Conservation (phyloP, 202 grass and related monocot genomes). For the Schoenoplectus triqueter region DNA sequence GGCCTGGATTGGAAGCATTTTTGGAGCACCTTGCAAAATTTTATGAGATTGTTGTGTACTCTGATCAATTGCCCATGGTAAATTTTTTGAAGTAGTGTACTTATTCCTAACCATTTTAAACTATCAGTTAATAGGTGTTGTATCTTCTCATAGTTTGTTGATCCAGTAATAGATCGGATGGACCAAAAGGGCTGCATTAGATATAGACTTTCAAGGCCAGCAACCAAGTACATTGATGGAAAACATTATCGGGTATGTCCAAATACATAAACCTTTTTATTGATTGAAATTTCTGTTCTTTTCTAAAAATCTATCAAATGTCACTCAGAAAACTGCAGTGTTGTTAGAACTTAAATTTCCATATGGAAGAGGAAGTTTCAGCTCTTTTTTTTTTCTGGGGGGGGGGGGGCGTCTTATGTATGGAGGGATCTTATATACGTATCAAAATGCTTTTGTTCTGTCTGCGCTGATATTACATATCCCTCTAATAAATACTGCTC, state of each 20-base stretch:
- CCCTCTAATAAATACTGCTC: not conserved
- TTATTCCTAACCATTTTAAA: not conserved
- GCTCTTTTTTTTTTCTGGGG: not conserved
- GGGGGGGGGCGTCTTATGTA: not conserved
- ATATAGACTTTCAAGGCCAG: conserved; percentile 84
- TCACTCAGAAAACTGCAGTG: not conserved
- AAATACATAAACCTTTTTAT: not conserved
- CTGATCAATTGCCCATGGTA: conserved; percentile 95
- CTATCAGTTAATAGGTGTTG: conserved; percentile 14
- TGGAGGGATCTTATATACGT: not conserved
- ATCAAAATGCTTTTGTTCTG: not conserved
- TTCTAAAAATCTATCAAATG: not conserved
- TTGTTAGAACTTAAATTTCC: not conserved
- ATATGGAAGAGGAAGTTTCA: not conserved
- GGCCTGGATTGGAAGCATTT: conserved; percentile 96
- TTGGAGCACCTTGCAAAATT: conserved; percentile 88
- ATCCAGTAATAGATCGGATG: conserved; percentile 92
- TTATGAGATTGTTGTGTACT: conserved; percentile 99
- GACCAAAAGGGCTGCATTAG: conserved; percentile 84
- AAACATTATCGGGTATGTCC: conserved; percentile 86
- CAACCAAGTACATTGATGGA: conserved; percentile 89
- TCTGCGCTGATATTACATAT: no score
- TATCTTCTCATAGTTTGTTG: conserved; percentile 74
- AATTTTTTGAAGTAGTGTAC: conserved; percentile 37
- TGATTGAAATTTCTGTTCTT: conserved; percentile 3